A percentile compares a stretch with the other conserved stretches of the same genome.
These are phyloP conservation scores for Termitomyces sp. DNA, from an alignment of 768 basidiomycete species.

Conservation along the genomic window DNA sequence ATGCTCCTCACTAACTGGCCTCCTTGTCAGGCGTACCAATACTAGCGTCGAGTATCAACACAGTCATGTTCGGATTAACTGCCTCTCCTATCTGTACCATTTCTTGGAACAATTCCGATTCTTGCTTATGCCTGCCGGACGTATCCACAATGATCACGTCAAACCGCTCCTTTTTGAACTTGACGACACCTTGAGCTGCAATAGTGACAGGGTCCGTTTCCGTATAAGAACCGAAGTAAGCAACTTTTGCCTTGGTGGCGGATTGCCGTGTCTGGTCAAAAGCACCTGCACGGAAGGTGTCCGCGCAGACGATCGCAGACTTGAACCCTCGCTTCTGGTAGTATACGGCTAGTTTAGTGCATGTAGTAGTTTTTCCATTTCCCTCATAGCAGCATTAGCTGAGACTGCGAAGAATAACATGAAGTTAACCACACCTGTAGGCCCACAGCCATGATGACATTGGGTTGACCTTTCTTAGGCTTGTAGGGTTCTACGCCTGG, in stretches of 20 bases:
- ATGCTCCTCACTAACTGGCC: neutral
- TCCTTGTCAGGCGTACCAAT: constrained; percentile 54
- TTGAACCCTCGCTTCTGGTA: constrained; percentile 97
- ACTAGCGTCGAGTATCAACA: constrained; percentile 93
- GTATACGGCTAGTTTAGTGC: constrained; percentile 96
- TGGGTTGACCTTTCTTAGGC: constrained; percentile 90
- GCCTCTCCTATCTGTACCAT: constrained; percentile 96
- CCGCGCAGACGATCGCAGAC: constrained; percentile 95
- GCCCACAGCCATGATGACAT: constrained; percentile 97
- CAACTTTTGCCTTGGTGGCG: constrained; percentile 97
- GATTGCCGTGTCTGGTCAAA: constrained; percentile 99
- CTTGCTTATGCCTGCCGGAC: constrained; percentile 95
- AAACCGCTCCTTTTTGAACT: constrained; percentile 98
- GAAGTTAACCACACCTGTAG: constrained; percentile 60
- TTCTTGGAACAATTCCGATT: constrained; percentile 93
- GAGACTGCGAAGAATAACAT: neutral
- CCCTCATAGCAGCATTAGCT: constrained; percentile 44
- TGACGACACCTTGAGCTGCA: constrained; percentile 89
- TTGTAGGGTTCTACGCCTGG: constrained; percentile 95
- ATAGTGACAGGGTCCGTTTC: constrained; percentile 97
- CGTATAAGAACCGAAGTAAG: constrained; percentile 98
- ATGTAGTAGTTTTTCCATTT: constrained; percentile 98
- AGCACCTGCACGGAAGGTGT: constrained; percentile 98
- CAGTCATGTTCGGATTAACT: constrained; percentile 94
- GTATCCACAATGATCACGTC: constrained; percentile 99